Evolutionary conservation across 495 filamentous ascomycete genomes (phyloP).

Genomic region (Usnea hakonensis): DNA sequence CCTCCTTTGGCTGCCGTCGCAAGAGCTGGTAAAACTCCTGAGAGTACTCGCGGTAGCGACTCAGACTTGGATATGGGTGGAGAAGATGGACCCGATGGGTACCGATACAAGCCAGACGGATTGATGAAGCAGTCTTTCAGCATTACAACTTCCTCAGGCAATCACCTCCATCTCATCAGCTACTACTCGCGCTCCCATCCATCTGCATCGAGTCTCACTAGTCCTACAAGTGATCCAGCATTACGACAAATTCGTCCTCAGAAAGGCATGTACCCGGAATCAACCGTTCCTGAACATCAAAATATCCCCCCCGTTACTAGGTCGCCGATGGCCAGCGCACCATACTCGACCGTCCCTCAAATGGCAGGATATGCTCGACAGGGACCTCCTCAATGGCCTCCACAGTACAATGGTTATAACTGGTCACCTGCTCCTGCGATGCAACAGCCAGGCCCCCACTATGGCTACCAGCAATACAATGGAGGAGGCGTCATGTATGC

Average conservation of each 20-base stretch:
- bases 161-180: constrained; percentile 93
- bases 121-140: constrained; percentile 99
- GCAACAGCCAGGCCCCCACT: constrained; percentile 16
- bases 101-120: constrained; percentile 93
- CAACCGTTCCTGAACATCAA: constrained; percentile 80
- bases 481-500: constrained; percentile 7
- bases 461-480: constrained; percentile 20
- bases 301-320: constrained; percentile 58
- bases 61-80: constrained; percentile 61
- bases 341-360: constrained; percentile 45
- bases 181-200: constrained; percentile 80
- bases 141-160: constrained; percentile 82
- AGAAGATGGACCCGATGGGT: constrained; percentile 88
- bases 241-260: constrained; percentile 75
- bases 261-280: constrained; percentile 95
- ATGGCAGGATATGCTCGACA: constrained; percentile 44
- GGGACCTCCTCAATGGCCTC: constrained; percentile 38
- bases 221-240: constrained; percentile 71
- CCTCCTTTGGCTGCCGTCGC: constrained; percentile 42
- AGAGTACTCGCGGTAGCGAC: constrained; percentile 70
- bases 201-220: constrained; percentile 56
- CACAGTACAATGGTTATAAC: constrained; percentile 43
- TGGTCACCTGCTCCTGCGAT: constrained; percentile 42
- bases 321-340: constrained; percentile 51
- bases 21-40: constrained; percentile 68